Evolutionary conservation across 345 rosid genomes (phyloP).

Genomic region (Nasturtium officinale): DNA sequence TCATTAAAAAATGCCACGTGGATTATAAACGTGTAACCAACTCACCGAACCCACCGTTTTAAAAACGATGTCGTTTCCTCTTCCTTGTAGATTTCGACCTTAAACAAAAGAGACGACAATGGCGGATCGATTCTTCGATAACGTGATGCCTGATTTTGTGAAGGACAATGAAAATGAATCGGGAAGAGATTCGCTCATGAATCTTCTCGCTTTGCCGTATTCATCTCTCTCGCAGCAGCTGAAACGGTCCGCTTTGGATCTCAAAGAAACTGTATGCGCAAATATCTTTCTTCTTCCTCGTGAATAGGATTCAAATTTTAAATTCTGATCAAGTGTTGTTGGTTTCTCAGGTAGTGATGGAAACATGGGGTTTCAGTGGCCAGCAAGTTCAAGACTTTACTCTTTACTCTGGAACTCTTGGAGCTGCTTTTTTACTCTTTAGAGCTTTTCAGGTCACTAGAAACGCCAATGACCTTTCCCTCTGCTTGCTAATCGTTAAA

Average conservation of each 20-base stretch:
- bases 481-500: constrained; percentile 54
- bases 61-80: constrained; percentile 9
- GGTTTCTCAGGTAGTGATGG: constrained; percentile 51
- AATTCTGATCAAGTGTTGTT: constrained; percentile 7
- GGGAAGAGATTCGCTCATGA: constrained; percentile 53
- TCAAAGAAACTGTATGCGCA: constrained; percentile 61
- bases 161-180: constrained; percentile 36
- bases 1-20: constrained; percentile 27
- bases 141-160: constrained; percentile 59
- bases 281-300: neutral
- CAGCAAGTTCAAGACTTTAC: constrained; percentile 54
- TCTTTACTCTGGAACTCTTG: constrained; percentile 58
- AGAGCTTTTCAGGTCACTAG: constrained; percentile 50
- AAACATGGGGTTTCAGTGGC: constrained; percentile 59
- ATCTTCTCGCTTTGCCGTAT: constrained; percentile 71
- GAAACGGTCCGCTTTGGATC: constrained; percentile 72
- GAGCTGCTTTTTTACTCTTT: constrained; percentile 61
- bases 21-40: constrained; percentile 42
- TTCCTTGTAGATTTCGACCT: neutral
- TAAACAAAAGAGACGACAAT: constrained; percentile 32
- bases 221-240: constrained; percentile 57
- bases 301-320: neutral
- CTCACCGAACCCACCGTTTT: constrained; percentile 30
- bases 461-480: constrained; percentile 51
- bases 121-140: constrained; percentile 74